Evolutionary conservation across 2,329 filamentous ascomycete species (phyloP).

Genomic region (Colletotrichum gloeosporioides): DNA sequence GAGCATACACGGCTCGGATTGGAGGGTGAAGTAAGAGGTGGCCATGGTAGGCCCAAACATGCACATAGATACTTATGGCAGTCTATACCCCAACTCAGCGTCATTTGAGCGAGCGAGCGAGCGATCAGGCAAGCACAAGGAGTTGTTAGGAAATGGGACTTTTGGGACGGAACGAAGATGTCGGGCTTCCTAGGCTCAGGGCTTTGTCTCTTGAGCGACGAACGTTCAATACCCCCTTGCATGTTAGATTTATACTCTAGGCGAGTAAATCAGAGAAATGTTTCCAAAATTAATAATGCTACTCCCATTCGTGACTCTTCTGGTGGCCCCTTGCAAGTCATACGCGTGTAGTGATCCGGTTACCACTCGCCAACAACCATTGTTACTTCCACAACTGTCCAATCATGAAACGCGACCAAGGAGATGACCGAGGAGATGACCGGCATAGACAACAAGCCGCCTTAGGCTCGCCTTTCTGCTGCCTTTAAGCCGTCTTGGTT

Average conservation of each 20-base stretch:
- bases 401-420: neutral
- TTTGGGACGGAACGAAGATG: neutral
- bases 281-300: neutral
- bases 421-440: neutral
- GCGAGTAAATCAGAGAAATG: slow-evolving; percentile 1
- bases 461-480: neutral
- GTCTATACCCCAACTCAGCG: slow-evolving; percentile 21
- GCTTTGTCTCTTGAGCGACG: neutral
- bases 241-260: slow-evolving; percentile 10
- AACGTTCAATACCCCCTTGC: slow-evolving; percentile 19
- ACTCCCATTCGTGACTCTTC: neutral
- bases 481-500: neutral
- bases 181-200: neutral
- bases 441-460: neutral
- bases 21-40: neutral
- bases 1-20: slow-evolving; percentile 4
- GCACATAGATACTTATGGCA: slow-evolving; percentile 10
- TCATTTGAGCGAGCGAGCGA: slow-evolving; percentile 23
- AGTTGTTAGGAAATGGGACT: slow-evolving; percentile 10
- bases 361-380: neutral
- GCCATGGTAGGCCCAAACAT: neutral
- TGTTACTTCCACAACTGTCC: neutral
- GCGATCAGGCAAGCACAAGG: neutral
- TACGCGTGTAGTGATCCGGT: neutral
- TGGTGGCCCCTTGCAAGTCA: neutral